phyloP scores from a whole-genome alignment of 192 early-diverging fungal genomes.

The Coemansia sp. region DNA sequence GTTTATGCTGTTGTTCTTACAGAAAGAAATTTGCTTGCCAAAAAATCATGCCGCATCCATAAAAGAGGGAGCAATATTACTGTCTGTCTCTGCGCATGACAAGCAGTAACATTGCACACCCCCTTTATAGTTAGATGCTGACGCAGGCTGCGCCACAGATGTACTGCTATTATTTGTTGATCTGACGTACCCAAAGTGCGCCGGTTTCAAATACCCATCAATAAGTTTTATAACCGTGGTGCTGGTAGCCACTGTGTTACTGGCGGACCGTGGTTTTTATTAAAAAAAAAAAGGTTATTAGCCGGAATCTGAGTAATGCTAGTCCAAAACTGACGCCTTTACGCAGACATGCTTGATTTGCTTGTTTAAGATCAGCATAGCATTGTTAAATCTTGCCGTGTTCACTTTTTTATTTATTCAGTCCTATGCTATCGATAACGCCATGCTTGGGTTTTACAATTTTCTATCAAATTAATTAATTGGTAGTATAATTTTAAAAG shows the following conservation, averaged over 20 bases:
- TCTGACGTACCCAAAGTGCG: not conserved
- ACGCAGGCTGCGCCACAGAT: not conserved
- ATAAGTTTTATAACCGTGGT: not conserved
- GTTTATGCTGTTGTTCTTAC: not conserved
- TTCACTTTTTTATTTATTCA: no score
- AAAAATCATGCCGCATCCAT: not conserved
- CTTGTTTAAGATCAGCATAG: no score
- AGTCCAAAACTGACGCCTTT: no score
- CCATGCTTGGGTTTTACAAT: no score
- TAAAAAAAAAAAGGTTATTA: no score
- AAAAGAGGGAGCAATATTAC: not conserved
- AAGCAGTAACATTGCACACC: not conserved
- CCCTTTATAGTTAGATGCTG: not conserved
- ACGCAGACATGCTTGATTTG: no score
- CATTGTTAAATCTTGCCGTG: no score
- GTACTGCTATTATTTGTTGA: not conserved
- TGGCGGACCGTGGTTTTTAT: not conserved
- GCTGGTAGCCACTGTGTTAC: not conserved
- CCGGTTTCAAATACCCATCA: not conserved
- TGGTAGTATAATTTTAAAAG: no score
- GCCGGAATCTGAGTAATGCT: not conserved
- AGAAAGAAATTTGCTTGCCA: not conserved
- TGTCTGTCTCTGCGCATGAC: not conserved
- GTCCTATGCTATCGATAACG: no score
- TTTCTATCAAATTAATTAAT: no score